Evolutionary conservation across 1,139 yeast species (phyloP), one percentile per base, ranked within the genome.

Genomic region (Chernovozyma aurita): DNA sequence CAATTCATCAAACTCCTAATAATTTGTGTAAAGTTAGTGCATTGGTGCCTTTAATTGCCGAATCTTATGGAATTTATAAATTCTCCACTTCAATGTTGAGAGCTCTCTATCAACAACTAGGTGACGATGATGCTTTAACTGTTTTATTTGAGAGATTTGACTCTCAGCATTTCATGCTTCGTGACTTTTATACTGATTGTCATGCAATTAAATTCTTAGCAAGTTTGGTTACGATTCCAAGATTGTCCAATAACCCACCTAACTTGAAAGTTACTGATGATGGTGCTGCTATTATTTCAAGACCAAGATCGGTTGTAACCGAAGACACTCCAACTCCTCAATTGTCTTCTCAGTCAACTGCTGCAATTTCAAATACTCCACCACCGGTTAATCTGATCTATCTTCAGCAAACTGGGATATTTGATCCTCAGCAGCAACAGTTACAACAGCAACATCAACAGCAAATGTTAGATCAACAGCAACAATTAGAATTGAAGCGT

Each of bases 171-270:
- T 71, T 74, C 30, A 75, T 87, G 52, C 65, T 92, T 40, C 76
- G 82, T 49, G 94, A 87, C 48, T 87, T 92, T 49, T 92, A 86
- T 62, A 86, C 94, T 28, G 96, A 90, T 53, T 87, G 96, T 57
- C 83, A 92, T 17, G 78, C 92, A 1, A 78, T 92, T 44, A 84
- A 85, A 55, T 87, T 84, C 52, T 73, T 92, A 52, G 80, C 95
- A 2, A 78, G 90, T 35, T 73, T 92, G 56, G 83, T 92, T 33
- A 82, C 94, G 3, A 81, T 92, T 44, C 98, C 98, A 28, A 78
- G 85, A 49, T 69, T 92, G 38, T 80, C 90, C 8, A 63, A 64
- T 35, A 64, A 63, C 32, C 78, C 84, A 12, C 87, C 97, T 14
- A 87, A 88, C 33, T 73, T 85, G 43, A 65, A 77, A 41, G 63